These are phyloP conservation scores for Trichosporon sp. DNA, from an alignment of 1,284 basidiomycete genomes.

Conservation along the genomic window DNA sequence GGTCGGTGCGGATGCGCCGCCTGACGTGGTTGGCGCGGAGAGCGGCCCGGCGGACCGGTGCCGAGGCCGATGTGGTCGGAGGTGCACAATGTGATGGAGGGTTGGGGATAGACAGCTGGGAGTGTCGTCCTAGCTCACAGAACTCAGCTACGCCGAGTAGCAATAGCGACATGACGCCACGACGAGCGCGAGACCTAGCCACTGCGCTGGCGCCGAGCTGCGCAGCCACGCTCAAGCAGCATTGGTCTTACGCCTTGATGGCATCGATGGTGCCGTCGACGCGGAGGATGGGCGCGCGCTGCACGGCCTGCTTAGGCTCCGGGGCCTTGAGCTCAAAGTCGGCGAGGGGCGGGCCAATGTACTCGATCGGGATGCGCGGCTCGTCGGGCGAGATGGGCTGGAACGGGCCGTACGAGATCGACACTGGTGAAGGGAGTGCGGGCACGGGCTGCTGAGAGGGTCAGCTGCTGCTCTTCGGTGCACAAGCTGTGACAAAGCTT, in stretches of 20 bases:
- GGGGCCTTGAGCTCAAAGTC: conserved; percentile 10
- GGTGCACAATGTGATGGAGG: not conserved
- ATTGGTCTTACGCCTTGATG: not conserved
- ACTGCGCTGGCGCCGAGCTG: not conserved
- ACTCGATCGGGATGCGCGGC: conserved; percentile 15
- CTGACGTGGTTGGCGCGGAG: too few species aligned
- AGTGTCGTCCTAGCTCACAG: too few species aligned
- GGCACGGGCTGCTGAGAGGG: not conserved
- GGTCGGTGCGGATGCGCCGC: not conserved
- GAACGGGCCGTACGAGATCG: conserved; percentile 19
- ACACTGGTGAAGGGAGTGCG: conserved; percentile 3
- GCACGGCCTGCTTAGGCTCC: not conserved
- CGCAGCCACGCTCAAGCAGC: not conserved
- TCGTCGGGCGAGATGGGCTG: conserved; percentile 17
- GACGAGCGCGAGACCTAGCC: not conserved
- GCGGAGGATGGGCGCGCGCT: not conserved
- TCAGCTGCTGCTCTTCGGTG: not conserved
- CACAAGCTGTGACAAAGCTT: too few species aligned
- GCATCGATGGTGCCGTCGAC: not conserved
- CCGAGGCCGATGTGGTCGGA: not conserved
- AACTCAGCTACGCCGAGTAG: not conserved
- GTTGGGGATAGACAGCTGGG: not conserved
- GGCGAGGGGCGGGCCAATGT: conserved; percentile 1
- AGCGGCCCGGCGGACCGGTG: too few species aligned
- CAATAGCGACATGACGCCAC: too few species aligned